Evolutionary conservation across 2,329 filamentous ascomycete species (phyloP), one percentile per base, ranked within the genome.

Genomic region (Fusarium subglutinans): DNA sequence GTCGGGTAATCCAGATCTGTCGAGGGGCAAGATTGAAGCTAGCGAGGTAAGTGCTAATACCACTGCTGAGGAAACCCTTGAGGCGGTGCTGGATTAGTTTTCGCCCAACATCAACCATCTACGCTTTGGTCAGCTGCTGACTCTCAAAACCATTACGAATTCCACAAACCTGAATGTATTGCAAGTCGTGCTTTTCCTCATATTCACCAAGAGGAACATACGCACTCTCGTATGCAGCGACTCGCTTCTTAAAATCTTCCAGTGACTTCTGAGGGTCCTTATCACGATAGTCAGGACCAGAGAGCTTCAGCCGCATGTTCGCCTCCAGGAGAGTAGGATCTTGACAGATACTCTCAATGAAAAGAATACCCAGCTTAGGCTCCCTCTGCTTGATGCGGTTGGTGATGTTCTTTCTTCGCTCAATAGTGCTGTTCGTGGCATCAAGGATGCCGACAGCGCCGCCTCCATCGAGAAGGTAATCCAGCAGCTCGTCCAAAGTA

Each of bases 1-100:
- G 96, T 57, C 96, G 88, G 4, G 96, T 98, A 80, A 99, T 97
- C 96, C 96, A 99, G 69, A 99, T 98, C 82, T 98, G 96, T 62
- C 96, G 90, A 2, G 96, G 95, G 0, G 96, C 94, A 22, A 99
- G 89, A 78, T 99, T 98, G 87, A 99, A 99, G 77, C 97, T 98
- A 51, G 96, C 93, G 15, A 99, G 88, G 79, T 98, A 99, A 74
- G 95, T 97, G 64, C 96, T 95, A 63, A 97, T 96, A 72, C 96
- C 94, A 44, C 93, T 94, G 65, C 95, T 95, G 55, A 99, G 87
- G 82, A 99, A 99, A 11, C 96, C 96, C 75, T 93, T 93, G 69
- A 98, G 91, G 71, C 96, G 93, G 81, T 97, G 93, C 53, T 96
- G 93, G 48, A 98, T 91, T 69, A 98, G 89, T 83, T 99, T 99